These are phyloP conservation scores for Trichoderma orchidacearum DNA, from an alignment of 495 filamentous ascomycete species.

Conservation along the genomic window DNA sequence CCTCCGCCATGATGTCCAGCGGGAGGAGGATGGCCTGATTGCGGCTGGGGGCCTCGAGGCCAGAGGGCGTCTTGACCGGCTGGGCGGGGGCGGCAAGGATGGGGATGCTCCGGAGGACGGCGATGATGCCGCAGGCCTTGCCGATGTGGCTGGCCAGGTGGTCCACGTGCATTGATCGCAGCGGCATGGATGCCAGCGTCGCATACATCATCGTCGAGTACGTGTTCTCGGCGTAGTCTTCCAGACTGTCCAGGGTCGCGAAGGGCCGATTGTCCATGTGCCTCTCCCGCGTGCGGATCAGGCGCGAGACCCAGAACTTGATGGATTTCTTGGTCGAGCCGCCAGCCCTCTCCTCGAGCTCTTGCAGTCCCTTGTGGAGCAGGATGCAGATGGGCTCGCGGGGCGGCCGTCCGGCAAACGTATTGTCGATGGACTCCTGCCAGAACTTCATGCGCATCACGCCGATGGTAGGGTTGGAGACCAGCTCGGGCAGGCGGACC, in stretches of 20 bases:
- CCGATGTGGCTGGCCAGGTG: conserved; percentile 90
- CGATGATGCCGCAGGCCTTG: conserved; percentile 79
- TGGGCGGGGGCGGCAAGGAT: conserved; percentile 66
- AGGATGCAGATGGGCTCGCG: conserved; percentile 87
- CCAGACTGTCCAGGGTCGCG: conserved; percentile 54
- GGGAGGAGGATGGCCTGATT: conserved; percentile 47
- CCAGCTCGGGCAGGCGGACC: conserved; percentile 74
- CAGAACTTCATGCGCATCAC: conserved; percentile 89
- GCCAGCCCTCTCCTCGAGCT: conserved; percentile 36
- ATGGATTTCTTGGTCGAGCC: conserved; percentile 44
- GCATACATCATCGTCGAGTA: conserved; percentile 91
- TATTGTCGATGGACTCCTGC: conserved; percentile 65
- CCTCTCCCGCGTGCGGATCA: conserved; percentile 69
- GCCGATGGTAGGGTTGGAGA: conserved; percentile 67
- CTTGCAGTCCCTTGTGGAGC: conserved; percentile 51
- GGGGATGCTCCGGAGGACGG: conserved; percentile 71
- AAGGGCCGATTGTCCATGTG: conserved; percentile 78
- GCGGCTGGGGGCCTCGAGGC: conserved; percentile 18
- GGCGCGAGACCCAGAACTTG: conserved; percentile 66
- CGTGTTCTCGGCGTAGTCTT: conserved; percentile 84
- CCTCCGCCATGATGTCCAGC: conserved; percentile 77
- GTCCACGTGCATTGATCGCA: conserved; percentile 72
- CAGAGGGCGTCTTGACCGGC: conserved; percentile 27
- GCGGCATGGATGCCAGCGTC: conserved; percentile 60
- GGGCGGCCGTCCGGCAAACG: conserved; percentile 57